A percentile compares a stretch with the other conserved stretches of the same genome.
These are phyloP conservation scores for Fusarium incarnatum DNA, from an alignment of 2,329 filamentous ascomycete species.

Conservation along the genomic window DNA sequence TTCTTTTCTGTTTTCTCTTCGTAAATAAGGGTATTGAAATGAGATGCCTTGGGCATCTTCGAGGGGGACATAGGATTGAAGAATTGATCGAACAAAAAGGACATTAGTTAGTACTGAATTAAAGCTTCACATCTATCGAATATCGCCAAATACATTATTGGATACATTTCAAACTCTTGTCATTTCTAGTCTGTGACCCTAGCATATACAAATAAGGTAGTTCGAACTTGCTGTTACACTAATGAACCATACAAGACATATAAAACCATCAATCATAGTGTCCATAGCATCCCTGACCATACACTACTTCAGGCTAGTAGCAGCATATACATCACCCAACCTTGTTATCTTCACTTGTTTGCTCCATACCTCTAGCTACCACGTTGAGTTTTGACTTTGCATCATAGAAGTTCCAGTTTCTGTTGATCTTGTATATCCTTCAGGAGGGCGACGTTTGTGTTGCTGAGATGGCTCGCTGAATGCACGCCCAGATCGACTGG, in stretches of 20 bases:
- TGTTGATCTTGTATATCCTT: not conserved
- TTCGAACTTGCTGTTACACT: not conserved
- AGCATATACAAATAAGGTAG: not conserved
- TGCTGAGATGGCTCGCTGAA: not conserved
- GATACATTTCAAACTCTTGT: not conserved
- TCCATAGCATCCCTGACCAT: not conserved
- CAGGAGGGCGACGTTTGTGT: not conserved
- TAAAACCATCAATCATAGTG: not conserved
- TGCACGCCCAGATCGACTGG: not conserved
- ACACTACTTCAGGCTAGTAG: not conserved
- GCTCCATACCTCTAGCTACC: not conserved
- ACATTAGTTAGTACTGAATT: not conserved
- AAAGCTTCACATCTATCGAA: no score
- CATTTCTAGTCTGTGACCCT: not conserved
- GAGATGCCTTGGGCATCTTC: not conserved
- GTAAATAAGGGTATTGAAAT: not conserved
- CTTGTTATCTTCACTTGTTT: not conserved
- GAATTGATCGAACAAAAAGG: not conserved
- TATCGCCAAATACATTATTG: not conserved
- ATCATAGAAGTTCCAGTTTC: not conserved
- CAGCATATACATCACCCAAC: not conserved
- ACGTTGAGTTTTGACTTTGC: not conserved
- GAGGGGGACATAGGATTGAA: not conserved
- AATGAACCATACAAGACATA: no score
- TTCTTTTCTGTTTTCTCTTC: conserved; percentile 3